Evolutionary conservation across 768 basidiomycete species (phyloP).

Genomic region (Trametes elegans): DNA sequence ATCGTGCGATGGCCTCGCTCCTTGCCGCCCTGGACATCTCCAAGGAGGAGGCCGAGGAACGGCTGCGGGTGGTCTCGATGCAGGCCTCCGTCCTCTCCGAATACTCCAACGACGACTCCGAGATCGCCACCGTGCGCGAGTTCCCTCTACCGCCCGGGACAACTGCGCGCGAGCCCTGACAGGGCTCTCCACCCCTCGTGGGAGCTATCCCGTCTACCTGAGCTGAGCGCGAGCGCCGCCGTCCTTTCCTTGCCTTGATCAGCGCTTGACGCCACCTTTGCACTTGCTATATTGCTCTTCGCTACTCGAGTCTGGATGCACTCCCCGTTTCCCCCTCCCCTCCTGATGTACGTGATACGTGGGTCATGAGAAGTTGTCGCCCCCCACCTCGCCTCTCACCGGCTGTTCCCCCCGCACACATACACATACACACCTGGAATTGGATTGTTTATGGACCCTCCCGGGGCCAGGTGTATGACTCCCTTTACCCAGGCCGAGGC

Average conservation of each 20-base stretch:
- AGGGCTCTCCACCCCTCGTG: neutral
- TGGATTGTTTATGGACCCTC: conserved; percentile 1
- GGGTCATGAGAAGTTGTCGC: conserved; percentile 12
- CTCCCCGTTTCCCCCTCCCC: conserved; percentile 4
- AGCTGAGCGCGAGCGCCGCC: conserved; percentile 21
- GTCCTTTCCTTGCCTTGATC: conserved; percentile 16
- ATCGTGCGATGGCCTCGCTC: conserved; percentile 60
- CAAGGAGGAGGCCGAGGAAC: conserved; percentile 44
- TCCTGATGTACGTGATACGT: conserved; percentile 14
- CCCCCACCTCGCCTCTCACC: neutral
- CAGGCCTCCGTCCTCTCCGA: conserved; percentile 41
- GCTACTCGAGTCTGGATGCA: conserved; percentile 18
- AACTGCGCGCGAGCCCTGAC: neutral
- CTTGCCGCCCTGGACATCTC: conserved; percentile 62
- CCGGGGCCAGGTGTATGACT: neutral
- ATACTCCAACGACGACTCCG: conserved; percentile 23
- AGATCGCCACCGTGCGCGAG: conserved; percentile 21
- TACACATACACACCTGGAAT: too few relatives aligned
- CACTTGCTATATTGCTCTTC: conserved; percentile 1
- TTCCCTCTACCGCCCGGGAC: conserved; percentile 23
- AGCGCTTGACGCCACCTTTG: conserved; percentile 16
- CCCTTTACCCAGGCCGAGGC: neutral
- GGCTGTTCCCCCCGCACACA: neutral
- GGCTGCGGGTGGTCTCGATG: conserved; percentile 57
- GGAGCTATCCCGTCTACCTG: neutral